Conservation (phyloP, 2,329 filamentous ascomycete species). For the Ophiocordyceps camponoti-saundersi region DNA sequence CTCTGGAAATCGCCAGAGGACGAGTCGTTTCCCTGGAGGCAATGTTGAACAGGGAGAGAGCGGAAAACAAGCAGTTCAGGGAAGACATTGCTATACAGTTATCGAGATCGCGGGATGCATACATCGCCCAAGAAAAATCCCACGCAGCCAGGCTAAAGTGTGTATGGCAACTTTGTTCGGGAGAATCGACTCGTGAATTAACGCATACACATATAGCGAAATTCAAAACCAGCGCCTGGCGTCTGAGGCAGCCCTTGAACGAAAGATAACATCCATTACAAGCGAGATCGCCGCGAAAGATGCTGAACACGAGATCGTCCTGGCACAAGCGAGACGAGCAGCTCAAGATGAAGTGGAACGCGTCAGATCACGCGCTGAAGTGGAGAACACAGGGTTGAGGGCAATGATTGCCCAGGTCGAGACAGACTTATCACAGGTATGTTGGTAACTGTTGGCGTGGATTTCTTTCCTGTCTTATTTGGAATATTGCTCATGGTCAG, state of each 20-base stretch:
- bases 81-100: slow-evolving; percentile 24
- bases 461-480: not conserved
- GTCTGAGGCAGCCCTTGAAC: slow-evolving; percentile 8
- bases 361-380: slow-evolving; percentile 31
- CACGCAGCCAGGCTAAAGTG: slow-evolving; percentile 33
- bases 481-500: not conserved
- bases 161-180: slow-evolving; percentile 7
- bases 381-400: slow-evolving; percentile 42
- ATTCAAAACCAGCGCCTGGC: slow-evolving; percentile 14
- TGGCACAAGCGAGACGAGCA: slow-evolving; percentile 28
- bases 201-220: slow-evolving; percentile 8
- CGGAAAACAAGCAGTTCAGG: slow-evolving; percentile 51
- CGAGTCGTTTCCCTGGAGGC: slow-evolving; percentile 28
- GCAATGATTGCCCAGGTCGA: slow-evolving; percentile 7
- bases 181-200: too few species aligned
- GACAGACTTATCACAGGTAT: slow-evolving; percentile 1
- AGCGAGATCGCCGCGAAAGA: slow-evolving; percentile 7
- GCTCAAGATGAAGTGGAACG: slow-evolving; percentile 32
- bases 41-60: slow-evolving; percentile 54
- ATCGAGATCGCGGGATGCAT: slow-evolving; percentile 13
- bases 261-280: slow-evolving; percentile 5
- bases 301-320: slow-evolving; percentile 14
- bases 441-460: slow-evolving; percentile 23
- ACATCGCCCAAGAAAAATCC: slow-evolving; percentile 9
- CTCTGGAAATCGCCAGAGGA: slow-evolving; percentile 28